A percentile compares a stretch with the other conserved stretches of the same genome.
These are phyloP conservation scores for Didymella arachidicola DNA, from an alignment of 2,329 filamentous ascomycete species.

Conservation along the genomic window DNA sequence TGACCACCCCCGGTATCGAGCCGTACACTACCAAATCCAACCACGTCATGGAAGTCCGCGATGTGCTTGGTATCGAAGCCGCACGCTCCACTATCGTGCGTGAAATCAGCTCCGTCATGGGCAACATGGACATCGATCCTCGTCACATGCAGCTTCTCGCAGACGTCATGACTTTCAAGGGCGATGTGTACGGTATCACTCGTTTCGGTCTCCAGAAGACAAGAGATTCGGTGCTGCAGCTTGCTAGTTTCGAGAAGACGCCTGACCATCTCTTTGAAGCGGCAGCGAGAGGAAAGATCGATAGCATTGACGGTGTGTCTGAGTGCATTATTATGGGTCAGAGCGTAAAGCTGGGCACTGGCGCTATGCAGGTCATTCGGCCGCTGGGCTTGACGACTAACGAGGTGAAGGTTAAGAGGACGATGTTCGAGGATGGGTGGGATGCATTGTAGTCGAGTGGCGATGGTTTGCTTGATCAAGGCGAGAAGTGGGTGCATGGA, in stretches of 20 bases:
- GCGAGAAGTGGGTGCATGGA: background rate
- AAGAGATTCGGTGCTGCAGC: conserved; percentile 89
- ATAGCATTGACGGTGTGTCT: conserved; percentile 89
- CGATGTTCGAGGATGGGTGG: conserved; percentile 50
- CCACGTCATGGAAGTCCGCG: conserved; percentile 85
- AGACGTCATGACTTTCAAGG: conserved; percentile 99
- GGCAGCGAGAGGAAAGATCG: conserved; percentile 88
- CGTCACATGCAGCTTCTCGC: conserved; percentile 97
- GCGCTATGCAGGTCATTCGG: conserved; percentile 87
- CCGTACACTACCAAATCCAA: conserved; percentile 79
- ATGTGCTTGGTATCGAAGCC: conserved; percentile 93
- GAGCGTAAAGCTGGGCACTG: conserved; percentile 89
- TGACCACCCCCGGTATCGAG: conserved; percentile 91
- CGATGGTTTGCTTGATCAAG: background rate
- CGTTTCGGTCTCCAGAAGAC: conserved; percentile 96
- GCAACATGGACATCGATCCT: conserved; percentile 92
- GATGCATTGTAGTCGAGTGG: conserved; percentile 34
- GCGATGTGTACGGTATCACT: conserved; percentile 94
- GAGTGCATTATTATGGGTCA: conserved; percentile 99
- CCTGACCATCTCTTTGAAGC: conserved; percentile 97
- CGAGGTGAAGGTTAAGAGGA: conserved; percentile 38
- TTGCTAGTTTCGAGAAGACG: conserved; percentile 97
- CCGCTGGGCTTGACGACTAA: conserved; percentile 58
- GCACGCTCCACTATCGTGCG: conserved; percentile 86
- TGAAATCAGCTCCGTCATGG: conserved; percentile 91